Conservation (phyloP, 2,329 filamentous ascomycete species). For the Cladophialophora carrionii region DNA sequence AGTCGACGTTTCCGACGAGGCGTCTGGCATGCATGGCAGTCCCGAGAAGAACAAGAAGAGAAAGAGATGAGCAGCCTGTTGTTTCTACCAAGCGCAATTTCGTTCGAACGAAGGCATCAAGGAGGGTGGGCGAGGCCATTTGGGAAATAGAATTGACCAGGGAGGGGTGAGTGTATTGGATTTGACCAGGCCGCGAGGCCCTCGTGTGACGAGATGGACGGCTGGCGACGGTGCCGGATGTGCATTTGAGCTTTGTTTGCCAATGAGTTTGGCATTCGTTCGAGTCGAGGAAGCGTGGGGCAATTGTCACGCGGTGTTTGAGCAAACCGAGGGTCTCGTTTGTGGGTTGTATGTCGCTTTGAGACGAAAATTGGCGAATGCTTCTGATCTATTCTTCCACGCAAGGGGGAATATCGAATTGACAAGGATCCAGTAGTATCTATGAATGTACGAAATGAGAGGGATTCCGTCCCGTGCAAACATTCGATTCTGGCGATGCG, state of each 20-base stretch:
- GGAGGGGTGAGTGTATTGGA: conserved; percentile 19
- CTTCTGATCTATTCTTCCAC: conserved; percentile 20
- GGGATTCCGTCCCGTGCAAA: conserved; percentile 2
- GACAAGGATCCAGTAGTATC: conserved; percentile 22
- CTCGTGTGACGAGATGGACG: conserved; percentile 16
- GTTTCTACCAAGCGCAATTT: neutral
- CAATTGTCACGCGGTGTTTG: too few relatives aligned
- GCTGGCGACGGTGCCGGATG: conserved; percentile 20
- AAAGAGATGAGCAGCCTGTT: conserved; percentile 56
- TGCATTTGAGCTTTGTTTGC: conserved; percentile 20
- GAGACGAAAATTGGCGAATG: conserved; percentile 18
- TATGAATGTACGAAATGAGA: conserved; percentile 35
- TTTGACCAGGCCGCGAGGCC: conserved; percentile 25
- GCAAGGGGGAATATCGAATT: conserved; percentile 13
- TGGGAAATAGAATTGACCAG: conserved; percentile 28
- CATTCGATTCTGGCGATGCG: too few relatives aligned
- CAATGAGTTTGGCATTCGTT: neutral
- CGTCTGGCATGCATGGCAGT: conserved; percentile 42
- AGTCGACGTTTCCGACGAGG: conserved; percentile 40
- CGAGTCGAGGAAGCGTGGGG: neutral
- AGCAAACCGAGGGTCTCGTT: conserved; percentile 12
- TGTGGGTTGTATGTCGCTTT: conserved; percentile 17
- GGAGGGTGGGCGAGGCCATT: neutral
- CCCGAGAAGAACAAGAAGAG: conserved; percentile 70
- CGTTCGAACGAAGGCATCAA: neutral